Conservation (phyloP, 2,329 filamentous ascomycete species). For the Alternaria sp. region DNA sequence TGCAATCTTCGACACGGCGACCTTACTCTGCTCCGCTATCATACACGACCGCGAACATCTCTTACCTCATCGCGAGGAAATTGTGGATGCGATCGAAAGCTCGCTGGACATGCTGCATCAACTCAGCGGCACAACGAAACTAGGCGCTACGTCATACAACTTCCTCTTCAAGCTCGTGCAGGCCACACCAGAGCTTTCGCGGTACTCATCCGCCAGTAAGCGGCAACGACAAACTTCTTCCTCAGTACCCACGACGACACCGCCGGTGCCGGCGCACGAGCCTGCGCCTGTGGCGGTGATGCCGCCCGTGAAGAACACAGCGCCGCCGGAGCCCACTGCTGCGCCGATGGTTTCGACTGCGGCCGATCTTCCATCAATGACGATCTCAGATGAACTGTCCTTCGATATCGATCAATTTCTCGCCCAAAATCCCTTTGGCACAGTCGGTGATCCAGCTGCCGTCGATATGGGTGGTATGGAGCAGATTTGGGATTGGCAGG, state of each 20-base stretch:
- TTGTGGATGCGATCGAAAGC: conserved; percentile 49
- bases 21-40: conserved; percentile 59
- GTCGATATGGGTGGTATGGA: conserved; percentile 42
- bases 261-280: not conserved
- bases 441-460: conserved; percentile 3
- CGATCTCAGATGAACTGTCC: conserved; percentile 21
- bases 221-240: conserved; percentile 19
- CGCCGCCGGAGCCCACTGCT: not conserved
- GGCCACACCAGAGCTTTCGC: conserved; percentile 31
- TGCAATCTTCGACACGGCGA: conserved; percentile 59
- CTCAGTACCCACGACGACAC: not conserved
- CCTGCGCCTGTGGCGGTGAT: not conserved
- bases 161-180: conserved; percentile 42
- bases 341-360: not conserved
- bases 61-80: conserved; percentile 51
- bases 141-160: conserved; percentile 38
- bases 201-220: conserved; percentile 18
- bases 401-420: conserved; percentile 42
- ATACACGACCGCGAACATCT: conserved; percentile 56
- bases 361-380: not conserved
- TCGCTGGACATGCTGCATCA: conserved; percentile 40
- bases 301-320: not conserved
- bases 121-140: conserved; percentile 36
- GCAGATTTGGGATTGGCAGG: conserved; percentile 42
- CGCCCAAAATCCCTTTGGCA: conserved; percentile 33